Base-by-base conservation (phyloP, 1,284 basidiomycete species). In the Cryptococcus neoformans region DNA sequence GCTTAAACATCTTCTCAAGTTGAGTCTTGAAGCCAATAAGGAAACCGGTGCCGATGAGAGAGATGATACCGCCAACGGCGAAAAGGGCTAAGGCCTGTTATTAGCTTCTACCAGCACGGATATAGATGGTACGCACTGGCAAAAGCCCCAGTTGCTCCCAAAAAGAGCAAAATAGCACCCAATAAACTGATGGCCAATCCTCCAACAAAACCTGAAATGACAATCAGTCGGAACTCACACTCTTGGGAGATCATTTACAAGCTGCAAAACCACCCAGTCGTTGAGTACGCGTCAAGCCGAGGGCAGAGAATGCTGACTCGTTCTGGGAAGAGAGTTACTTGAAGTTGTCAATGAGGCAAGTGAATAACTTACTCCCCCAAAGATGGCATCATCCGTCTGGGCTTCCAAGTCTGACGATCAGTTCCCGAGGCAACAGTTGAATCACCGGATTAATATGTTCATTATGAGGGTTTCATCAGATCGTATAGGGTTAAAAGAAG, bases 1-100 rank as follows among this genome's bases (percentile, higher is more conserved):
- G n/a, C 76, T 93, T 92, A 82, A 95, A 95, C 92, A 94, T 94
- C 63, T 90, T 81, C 77, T 90, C 89, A 44, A 88, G 58, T 74
- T 94, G 92, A 63, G 83, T 87, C 60, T 78, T 74, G 77, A 93
- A 94, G 84, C 92, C 75, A 51, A 94, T 85, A 68, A 95, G 78
- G 80, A 94, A 95, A 1, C 92, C 92, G 0, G 92, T 94, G 34
- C 92, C 93, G 58, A 89, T 76, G 52, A 97, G 83, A 9, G 88
- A 87, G 56, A 95, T 77, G 59, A 96, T 76, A 52, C 90, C 88
- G 37, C 93, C 94, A 44, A 95, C 62, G 36, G 82, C 84, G 79
- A 92, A 97, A 44, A 97, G 81, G 11, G 89, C 88, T 90, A 72
- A 16, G 28, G 8, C n/a, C 35, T 44, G n/a, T 56, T 44, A 14